Conservation (phyloP, 169 alveolate genomes). For the Eimeria sp. region DNA sequence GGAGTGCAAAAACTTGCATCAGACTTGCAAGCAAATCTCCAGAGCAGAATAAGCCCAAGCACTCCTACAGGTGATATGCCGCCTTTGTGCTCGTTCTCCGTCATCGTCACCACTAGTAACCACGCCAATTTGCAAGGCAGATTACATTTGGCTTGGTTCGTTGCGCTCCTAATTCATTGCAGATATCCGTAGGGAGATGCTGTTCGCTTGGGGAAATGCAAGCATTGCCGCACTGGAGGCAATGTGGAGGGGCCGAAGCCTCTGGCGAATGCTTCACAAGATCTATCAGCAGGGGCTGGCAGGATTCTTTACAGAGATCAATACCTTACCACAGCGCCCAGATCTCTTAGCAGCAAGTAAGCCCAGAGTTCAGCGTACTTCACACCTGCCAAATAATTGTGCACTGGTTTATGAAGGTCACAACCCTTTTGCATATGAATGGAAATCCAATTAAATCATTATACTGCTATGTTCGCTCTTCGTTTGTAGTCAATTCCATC, state of each 20-base stretch:
- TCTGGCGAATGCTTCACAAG: conserved; percentile 64
- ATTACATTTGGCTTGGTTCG: no score
- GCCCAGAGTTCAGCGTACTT: neutral
- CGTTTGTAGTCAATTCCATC: conserved; percentile 1
- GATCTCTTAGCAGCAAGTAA: conserved; percentile 28
- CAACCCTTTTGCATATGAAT: neutral
- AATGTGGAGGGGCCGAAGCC: conserved; percentile 69
- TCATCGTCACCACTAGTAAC: neutral
- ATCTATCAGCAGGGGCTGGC: conserved; percentile 18
- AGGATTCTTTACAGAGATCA: conserved; percentile 38
- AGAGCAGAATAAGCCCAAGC: neutral
- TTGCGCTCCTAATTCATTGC: neutral
- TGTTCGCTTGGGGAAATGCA: conserved; percentile 75
- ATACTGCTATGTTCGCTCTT: neutral
- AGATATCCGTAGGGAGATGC: conserved; percentile 1
- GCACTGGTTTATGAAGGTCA: neutral
- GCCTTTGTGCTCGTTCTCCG: neutral
- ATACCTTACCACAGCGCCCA: conserved; percentile 38
- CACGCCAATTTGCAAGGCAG: neutral
- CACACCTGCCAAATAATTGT: neutral
- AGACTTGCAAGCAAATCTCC: conserved; percentile 5
- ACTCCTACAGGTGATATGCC: conserved; percentile 10
- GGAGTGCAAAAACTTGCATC: conserved; percentile 28
- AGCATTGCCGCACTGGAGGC: conserved; percentile 74
- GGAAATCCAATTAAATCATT: neutral